These are phyloP conservation scores for Phialophora tarda DNA, from an alignment of 2,329 filamentous ascomycete species.

Conservation along the genomic window DNA sequence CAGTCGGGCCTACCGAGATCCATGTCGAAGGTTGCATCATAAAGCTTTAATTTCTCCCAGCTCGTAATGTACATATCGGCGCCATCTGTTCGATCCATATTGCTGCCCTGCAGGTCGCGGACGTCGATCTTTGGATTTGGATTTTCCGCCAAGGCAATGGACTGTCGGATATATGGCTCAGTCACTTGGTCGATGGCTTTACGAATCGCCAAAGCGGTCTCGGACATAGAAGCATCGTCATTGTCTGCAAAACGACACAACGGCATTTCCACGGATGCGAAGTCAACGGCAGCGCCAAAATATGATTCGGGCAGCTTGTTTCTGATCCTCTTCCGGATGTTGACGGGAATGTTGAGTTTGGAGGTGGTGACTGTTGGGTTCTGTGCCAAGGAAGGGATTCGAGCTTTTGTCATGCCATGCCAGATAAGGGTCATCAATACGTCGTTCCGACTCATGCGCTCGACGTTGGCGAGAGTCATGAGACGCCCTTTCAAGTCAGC, in stretches of 20 bases:
- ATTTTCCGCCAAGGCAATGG: conserved; percentile 35
- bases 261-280: conserved; percentile 41
- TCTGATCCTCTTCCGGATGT: conserved; percentile 47
- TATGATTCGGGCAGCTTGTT: conserved; percentile 46
- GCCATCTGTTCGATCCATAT: conserved; percentile 38
- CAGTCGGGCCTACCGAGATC: conserved; percentile 38
- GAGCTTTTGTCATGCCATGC: conserved; percentile 43
- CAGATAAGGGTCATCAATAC: conserved; percentile 46
- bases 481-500: conserved; percentile 21
- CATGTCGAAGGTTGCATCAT: conserved; percentile 37
- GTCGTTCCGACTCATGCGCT: conserved; percentile 32
- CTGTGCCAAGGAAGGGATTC: conserved; percentile 43
- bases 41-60: conserved; percentile 37
- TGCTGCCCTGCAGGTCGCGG: conserved; percentile 38
- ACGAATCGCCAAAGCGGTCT: conserved; percentile 47
- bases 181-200: conserved; percentile 43
- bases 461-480: conserved; percentile 10
- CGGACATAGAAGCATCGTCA: conserved; percentile 40
- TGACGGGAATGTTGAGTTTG: conserved; percentile 48
- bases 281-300: conserved; percentile 50
- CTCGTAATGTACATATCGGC: conserved; percentile 41
- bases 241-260: conserved; percentile 41
- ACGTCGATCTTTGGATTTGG: conserved; percentile 34
- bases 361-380: conserved; percentile 42
- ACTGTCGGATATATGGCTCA: conserved; percentile 42